A percentile compares a stretch with the other conserved stretches of the same genome.
Conservation (phyloP, 202 grass and related monocot genomes). For the Carex sylvatica region DNA sequence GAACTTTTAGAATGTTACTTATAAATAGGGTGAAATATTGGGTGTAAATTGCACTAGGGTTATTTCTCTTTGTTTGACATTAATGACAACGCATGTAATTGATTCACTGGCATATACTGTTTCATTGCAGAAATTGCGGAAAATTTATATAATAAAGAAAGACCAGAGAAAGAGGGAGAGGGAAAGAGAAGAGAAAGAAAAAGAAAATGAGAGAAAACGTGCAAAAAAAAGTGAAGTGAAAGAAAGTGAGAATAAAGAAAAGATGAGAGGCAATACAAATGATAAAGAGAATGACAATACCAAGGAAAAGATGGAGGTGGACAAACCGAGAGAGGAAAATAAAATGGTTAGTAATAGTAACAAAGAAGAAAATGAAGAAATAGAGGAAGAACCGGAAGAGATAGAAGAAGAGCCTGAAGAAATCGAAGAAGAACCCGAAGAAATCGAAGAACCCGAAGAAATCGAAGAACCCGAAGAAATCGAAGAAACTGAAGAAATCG, state of each 20-base stretch:
- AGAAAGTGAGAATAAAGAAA: constrained; percentile 34
- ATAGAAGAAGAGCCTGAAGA: constrained; percentile 41
- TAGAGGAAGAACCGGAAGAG: constrained; percentile 38
- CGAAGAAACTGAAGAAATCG: constrained; percentile 67
- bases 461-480: constrained; percentile 64
- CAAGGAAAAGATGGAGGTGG: constrained; percentile 36
- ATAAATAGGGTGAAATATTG: constrained; percentile 6
- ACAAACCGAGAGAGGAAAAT: constrained; percentile 59
- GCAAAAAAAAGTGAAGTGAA: constrained; percentile 44
- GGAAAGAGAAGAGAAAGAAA: constrained; percentile 74
- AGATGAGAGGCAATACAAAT: constrained; percentile 34
- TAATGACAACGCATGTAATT: background rate
- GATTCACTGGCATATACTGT: constrained; percentile 21
- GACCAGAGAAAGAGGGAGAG: constrained; percentile 82
- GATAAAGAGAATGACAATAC: constrained; percentile 39
- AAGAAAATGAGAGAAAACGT: constrained; percentile 50
- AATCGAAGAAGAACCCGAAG: constrained; percentile 75
- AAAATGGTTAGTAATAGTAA: constrained; percentile 44
- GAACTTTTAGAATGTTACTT: background rate
- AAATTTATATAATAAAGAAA: constrained; percentile 50
- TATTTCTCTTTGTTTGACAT: constrained; percentile 17
- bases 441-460: constrained; percentile 68
- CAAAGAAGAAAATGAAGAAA: constrained; percentile 34
- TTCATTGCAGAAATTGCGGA: constrained; percentile 59
- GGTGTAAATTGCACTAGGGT: background rate